Evolutionary conservation across 345 rosid species (phyloP), one percentile per base, ranked within the genome.

Genomic region (Pugionium cornutum): DNA sequence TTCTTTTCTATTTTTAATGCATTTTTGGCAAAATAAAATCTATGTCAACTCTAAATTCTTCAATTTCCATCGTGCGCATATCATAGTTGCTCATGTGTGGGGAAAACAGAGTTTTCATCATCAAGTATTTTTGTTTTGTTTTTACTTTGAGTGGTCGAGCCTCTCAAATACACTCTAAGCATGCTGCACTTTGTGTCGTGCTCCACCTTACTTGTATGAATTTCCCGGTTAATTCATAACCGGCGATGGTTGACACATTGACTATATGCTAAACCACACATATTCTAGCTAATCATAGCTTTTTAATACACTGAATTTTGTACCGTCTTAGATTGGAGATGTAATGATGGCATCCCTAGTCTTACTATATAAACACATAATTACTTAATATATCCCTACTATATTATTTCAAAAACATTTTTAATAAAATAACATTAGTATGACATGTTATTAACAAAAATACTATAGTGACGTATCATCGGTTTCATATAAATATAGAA

Each of bases 21-120:
- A 28, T 18, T 18, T 18, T 18, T 18, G 0, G 18, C 18, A 18
- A 18, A 18, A 18, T 18, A 18, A 18, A 18, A 18, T 18, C 18
- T 18, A 18, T 18, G 18, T 18, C 18, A 18, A 62, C 5, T 70
- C 43, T 53, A 50, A 53, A 62, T 44, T 41, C 55, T 6, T 44
- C 33, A 9, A 62, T 30, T 29, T 45, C 9, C 18, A 30, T 62
- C 49, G 62, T 70, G 74, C 68, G 62, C 67, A 61, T 62, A 61
- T 50, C 36, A 9, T 58, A 31, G 30, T 35, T 44, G 42, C 35
- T 52, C 60, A 18, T 37, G 9, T 45, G 53, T 69, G 67, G 47
- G 32, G 28, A 25, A 44, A 50, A 62, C 2, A 26, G 62, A 54
- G 35, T 18, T 45, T 62, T 46, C 50, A 70, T 53, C 42, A 70